Conservation (phyloP, 2,329 filamentous ascomycete species). For the Drechslerella stenobrocha region DNA sequence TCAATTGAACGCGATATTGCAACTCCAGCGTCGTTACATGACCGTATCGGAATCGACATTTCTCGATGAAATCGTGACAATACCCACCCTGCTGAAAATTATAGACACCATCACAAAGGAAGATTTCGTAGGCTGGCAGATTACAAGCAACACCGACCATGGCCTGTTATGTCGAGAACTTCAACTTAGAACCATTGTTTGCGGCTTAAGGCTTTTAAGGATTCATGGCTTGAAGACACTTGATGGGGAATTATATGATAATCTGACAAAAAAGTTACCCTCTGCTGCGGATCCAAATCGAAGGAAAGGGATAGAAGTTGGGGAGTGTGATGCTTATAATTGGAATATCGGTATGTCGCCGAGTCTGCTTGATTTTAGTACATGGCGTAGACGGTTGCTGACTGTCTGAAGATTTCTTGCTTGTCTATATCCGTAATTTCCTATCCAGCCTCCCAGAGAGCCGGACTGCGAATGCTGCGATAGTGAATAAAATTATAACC, state of each 20-base stretch:
- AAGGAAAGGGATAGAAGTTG: slow-evolving; percentile 21
- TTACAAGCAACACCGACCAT: slow-evolving; percentile 42
- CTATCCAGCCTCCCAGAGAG: slow-evolving; percentile 45
- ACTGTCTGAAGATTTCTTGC: slow-evolving; percentile 38
- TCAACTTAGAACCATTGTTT: slow-evolving; percentile 38
- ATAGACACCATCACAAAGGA: slow-evolving; percentile 47
- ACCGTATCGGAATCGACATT: slow-evolving; percentile 47
- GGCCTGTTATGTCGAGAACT: slow-evolving; percentile 41
- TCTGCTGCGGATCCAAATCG: slow-evolving; percentile 40
- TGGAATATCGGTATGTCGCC: slow-evolving; percentile 41
- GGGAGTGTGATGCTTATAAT: slow-evolving; percentile 36
- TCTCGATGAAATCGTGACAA: slow-evolving; percentile 46
- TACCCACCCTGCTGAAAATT: slow-evolving; percentile 42
- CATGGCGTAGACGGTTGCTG: neutral
- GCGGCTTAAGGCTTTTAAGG: slow-evolving; percentile 29
- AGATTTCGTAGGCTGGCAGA: slow-evolving; percentile 47
- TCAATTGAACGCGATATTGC: slow-evolving; percentile 46
- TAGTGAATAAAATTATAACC: slow-evolving; percentile 43
- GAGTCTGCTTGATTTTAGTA: neutral
- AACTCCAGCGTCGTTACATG: slow-evolving; percentile 46
- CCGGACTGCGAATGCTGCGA: slow-evolving; percentile 43
- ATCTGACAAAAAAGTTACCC: slow-evolving; percentile 38
- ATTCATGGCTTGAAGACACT: slow-evolving; percentile 44
- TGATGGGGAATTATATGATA: slow-evolving; percentile 40
- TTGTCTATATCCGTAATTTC: slow-evolving; percentile 47